Base-by-base conservation (phyloP, 2,329 filamentous ascomycete species). In the Fusarium guadeloupense region DNA sequence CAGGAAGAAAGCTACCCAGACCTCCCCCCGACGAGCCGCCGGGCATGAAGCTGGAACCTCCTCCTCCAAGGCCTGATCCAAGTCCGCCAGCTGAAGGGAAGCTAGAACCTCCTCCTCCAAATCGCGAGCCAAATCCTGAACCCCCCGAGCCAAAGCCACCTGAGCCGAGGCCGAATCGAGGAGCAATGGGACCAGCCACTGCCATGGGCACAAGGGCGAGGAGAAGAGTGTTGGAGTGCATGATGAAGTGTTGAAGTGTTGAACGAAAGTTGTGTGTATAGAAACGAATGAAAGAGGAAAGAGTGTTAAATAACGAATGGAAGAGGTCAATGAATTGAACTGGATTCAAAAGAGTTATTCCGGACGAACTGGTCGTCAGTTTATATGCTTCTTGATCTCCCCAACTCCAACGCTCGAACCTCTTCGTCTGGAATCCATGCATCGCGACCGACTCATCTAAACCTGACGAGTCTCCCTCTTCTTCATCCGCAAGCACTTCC, bases 211-310 rank as follows among this genome's bases (percentile, higher is more conserved):
- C 50, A 5, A 70, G 61, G 45, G 61, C 54, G 39, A 70, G 31
- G 45, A 70, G 56, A 40, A 70, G 31, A 38, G 60, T 42, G 19
- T 55, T 57, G 30, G 64, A 63, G 45, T 63, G 59, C 66, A 70
- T 69, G 25, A 37, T 64, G 44, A 41, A 56, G 17, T 13, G 8
- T 13, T 38, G 21, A 39, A 56, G 35, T 33, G 9, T 37, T 44
- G 31, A 58, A 48, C 26, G 47, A 51, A 58, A 52, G 47, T 20
- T 33, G 35, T 41, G 10, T 56, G 17, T 46, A 23, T 41, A 33
- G 51, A 48, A 55, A 31, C 25, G 51, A 55, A 55, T 62, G 53
- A 48, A 59, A 19, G 28, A 34, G 13, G 10, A 54, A 58, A 28
- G 23, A 20, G 38, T 60, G 49, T 38, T 58, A n/a, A n/a, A n/a